Evolutionary conservation across 2,329 filamentous ascomycete species (phyloP).

Genomic region (Pseudopithomyces maydicus): DNA sequence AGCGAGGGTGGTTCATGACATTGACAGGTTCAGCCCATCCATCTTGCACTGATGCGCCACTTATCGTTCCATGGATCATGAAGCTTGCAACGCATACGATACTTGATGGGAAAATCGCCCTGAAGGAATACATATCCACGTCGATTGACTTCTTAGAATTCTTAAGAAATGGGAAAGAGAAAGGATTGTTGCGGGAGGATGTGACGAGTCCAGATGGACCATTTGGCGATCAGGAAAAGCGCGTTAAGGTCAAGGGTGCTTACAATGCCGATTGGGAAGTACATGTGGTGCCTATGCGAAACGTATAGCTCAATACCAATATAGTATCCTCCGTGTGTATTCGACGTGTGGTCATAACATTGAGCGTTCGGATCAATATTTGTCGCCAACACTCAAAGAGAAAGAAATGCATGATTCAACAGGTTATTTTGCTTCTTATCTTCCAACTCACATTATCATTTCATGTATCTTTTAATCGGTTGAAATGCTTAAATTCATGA

Average conservation of each 20-base stretch:
- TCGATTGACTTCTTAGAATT: conserved; percentile 63
- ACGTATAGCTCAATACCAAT: background rate
- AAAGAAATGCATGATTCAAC: too few relatives aligned
- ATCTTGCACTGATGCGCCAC: conserved; percentile 68
- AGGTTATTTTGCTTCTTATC: too few relatives aligned
- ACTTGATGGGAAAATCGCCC: conserved; percentile 61
- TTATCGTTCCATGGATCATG: conserved; percentile 66
- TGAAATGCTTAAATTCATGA: too few relatives aligned
- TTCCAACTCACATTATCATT: too few relatives aligned
- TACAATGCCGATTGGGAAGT: conserved; percentile 50
- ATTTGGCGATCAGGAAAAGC: conserved; percentile 33
- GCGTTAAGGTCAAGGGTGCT: conserved; percentile 26
- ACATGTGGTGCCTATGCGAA: conserved; percentile 44
- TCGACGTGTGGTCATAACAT: too few relatives aligned
- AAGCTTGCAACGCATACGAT: conserved; percentile 66
- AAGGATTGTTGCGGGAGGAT: conserved; percentile 57
- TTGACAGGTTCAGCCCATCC: conserved; percentile 58
- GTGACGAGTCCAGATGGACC: conserved; percentile 49
- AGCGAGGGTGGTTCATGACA: conserved; percentile 53
- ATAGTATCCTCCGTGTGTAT: too few relatives aligned
- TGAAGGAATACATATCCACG: conserved; percentile 65
- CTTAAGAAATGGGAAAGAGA: conserved; percentile 45
- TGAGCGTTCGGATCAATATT: too few relatives aligned
- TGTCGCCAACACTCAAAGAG: too few relatives aligned
- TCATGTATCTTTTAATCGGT: too few relatives aligned